A percentile compares a stretch with the other conserved stretches of the same genome.
phyloP scores from a whole-genome alignment of 495 filamentous ascomycete species.

The Annulohypoxylon nitens region DNA sequence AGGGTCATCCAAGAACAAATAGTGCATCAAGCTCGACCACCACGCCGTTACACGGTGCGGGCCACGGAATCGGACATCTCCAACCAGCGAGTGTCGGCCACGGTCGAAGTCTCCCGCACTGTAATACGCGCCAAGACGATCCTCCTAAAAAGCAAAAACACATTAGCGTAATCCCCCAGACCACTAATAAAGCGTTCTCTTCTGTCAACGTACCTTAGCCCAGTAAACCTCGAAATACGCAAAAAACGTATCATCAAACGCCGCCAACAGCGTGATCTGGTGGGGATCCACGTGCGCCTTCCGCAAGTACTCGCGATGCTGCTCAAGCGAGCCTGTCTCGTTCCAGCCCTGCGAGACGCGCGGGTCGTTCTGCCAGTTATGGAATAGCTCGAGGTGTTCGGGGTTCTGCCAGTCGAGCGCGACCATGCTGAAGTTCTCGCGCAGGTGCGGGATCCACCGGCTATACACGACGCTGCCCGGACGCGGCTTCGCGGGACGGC shows the following conservation, averaged over 20 bases:
- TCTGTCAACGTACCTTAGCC: conserved; percentile 67
- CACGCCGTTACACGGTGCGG: conserved; percentile 75
- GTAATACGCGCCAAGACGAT: conserved; percentile 76
- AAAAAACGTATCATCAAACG: conserved; percentile 71
- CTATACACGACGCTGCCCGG: conserved; percentile 74
- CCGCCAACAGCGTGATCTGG: conserved; percentile 70
- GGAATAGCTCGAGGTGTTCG: conserved; percentile 71
- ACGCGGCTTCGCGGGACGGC: conserved; percentile 69
- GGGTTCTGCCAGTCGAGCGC: conserved; percentile 68
- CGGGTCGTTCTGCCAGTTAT: conserved; percentile 78
- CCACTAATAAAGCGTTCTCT: not conserved
- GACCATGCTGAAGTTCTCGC: conserved; percentile 74
- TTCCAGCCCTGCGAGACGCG: conserved; percentile 78
- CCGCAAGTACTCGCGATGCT: conserved; percentile 73
- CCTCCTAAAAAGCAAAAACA: conserved; percentile 62
- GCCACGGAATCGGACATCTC: conserved; percentile 72
- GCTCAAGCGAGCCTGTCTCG: conserved; percentile 71
- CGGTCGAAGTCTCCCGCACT: conserved; percentile 73
- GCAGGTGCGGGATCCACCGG: conserved; percentile 74
- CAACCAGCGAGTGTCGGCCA: conserved; percentile 76
- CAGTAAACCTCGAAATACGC: conserved; percentile 80
- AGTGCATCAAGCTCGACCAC: conserved; percentile 78
- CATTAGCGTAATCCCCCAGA: conserved; percentile 10
- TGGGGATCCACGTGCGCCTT: conserved; percentile 72
- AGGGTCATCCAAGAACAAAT: conserved; percentile 76